Base-by-base conservation (phyloP, 257 asterid genomes). In the Solanum rostratum region DNA sequence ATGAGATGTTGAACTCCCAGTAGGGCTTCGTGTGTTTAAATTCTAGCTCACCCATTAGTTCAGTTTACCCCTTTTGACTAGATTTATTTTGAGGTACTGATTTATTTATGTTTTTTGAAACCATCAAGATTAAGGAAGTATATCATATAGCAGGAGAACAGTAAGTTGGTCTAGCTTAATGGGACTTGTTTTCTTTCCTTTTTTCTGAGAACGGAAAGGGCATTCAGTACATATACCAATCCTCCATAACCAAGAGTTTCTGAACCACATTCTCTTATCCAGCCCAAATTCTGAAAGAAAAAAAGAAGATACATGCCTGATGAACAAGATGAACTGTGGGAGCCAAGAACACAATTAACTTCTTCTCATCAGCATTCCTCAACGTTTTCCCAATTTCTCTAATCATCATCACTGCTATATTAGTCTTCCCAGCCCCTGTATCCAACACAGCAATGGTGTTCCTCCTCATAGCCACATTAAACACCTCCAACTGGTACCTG, bases 271-370 rank as follows among this genome's bases (percentile, higher is more conserved):
- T 74, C 43, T 74, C 59, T 74, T 13, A 73, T n/a, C 14, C 80
- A 73, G 45, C 59, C 22, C 45, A 45, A 73, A 45, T 73, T 73
- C 39, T 22, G 37, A 45, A 41, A 45, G 16, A 43, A 54, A 57
- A 60, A 33, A 6, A 55, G 50, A 65, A 20, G 10, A 70, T 43
- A 73, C 89, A 86, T 88, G 84, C 99, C 98, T 92, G 97, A 16
- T 88, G 94, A n/a, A 96, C 98, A 88, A 92, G 97, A 85, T 86
- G 91, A 85, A 96, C 98, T 62, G 97, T 93, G 78, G 98, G 95
- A 63, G 95, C 92, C 93, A 96, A 90, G 93, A 92, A 90, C 33
- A 90, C 86, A 29, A 96, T 93, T 84, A 88, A 70, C 88, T 89
- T 95, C 86, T 89, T 93, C 54, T 81, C 92, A 86, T 88, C 91